A percentile compares a stretch with the other conserved stretches of the same genome.
Evolutionary conservation across 2,329 filamentous ascomycete species (phyloP).

Genomic region (Alternaria metachromatica): DNA sequence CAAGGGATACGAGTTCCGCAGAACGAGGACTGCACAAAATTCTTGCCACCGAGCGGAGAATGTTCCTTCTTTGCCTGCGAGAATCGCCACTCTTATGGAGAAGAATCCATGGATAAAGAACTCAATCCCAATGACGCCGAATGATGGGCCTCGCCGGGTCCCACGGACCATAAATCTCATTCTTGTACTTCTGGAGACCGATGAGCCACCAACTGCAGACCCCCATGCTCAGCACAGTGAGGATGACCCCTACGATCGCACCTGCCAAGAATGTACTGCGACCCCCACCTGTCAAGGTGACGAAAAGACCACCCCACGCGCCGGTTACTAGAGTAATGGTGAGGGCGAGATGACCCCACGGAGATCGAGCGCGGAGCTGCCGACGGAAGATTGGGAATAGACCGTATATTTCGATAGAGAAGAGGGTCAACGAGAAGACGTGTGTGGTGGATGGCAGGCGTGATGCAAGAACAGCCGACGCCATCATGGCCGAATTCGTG

Average conservation of each 20-base stretch:
- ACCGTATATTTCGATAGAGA: constrained; percentile 96
- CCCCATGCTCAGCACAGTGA: constrained; percentile 82
- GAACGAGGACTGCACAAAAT: constrained; percentile 20
- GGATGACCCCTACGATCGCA: constrained; percentile 74
- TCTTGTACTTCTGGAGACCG: constrained; percentile 96
- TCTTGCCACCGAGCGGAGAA: constrained; percentile 41
- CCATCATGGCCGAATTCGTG: constrained; percentile 96
- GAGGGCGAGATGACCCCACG: constrained; percentile 78
- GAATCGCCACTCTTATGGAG: constrained; percentile 27
- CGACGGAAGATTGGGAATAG: constrained; percentile 97
- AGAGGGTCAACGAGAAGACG: constrained; percentile 92
- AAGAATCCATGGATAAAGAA: constrained; percentile 20
- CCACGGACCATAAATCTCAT: constrained; percentile 98
- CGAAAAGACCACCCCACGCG: constrained; percentile 78
- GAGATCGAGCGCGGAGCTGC: constrained; percentile 81
- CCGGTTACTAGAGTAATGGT: constrained; percentile 78
- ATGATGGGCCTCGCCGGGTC: constrained; percentile 92
- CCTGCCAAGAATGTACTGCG: constrained; percentile 70
- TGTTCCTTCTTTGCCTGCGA: constrained; percentile 35
- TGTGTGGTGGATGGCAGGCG: constrained; percentile 88
- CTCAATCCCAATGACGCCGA: constrained; percentile 66
- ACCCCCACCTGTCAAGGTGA: constrained; percentile 61
- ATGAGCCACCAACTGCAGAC: constrained; percentile 98
- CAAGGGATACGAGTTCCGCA: constrained; percentile 22
- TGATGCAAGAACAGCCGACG: constrained; percentile 89